Evolutionary conservation across 768 basidiomycete species (phyloP).

Genomic region (Gautieria morchelliformis): DNA sequence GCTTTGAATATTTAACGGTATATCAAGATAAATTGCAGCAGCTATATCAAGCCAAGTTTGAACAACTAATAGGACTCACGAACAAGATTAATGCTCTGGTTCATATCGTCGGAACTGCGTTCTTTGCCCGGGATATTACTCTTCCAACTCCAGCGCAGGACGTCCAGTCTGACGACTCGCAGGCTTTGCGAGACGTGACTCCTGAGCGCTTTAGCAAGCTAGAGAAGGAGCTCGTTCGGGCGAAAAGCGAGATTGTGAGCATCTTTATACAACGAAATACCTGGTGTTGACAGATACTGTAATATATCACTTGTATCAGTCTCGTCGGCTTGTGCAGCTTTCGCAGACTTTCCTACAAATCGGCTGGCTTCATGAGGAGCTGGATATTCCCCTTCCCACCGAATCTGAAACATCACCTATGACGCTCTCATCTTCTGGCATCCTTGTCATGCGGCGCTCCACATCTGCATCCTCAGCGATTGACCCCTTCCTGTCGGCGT

Average conservation of each 20-base stretch:
- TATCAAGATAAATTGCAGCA: slow-evolving; percentile 69
- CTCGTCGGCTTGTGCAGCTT: slow-evolving; percentile 57
- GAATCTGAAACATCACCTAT: not conserved
- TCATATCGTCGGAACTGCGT: slow-evolving; percentile 51
- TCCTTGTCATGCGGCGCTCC: slow-evolving; percentile 20
- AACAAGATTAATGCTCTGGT: slow-evolving; percentile 52
- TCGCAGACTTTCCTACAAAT: slow-evolving; percentile 61
- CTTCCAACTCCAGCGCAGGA: slow-evolving; percentile 35
- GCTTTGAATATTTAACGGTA: slow-evolving; percentile 58
- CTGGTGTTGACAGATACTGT: not conserved
- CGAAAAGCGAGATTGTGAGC: slow-evolving; percentile 78
- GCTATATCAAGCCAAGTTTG: slow-evolving; percentile 70
- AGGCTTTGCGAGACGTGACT: slow-evolving; percentile 57
- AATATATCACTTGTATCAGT: slow-evolving; percentile 26
- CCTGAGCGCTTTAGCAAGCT: slow-evolving; percentile 72
- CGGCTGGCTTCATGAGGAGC: slow-evolving; percentile 74
- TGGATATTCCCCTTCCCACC: slow-evolving; percentile 61
- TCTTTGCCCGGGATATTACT: slow-evolving; percentile 46
- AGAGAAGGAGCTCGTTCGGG: slow-evolving; percentile 77
- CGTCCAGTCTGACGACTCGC: slow-evolving; percentile 28
- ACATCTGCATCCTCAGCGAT: not conserved
- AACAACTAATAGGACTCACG: slow-evolving; percentile 61
- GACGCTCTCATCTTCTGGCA: slow-evolving; percentile 11
- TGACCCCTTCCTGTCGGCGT: not conserved
- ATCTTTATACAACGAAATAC: not conserved